These are phyloP conservation scores for Raddia distichophylla DNA, from an alignment of 176 grass and related monocot genomes.

Conservation along the genomic window DNA sequence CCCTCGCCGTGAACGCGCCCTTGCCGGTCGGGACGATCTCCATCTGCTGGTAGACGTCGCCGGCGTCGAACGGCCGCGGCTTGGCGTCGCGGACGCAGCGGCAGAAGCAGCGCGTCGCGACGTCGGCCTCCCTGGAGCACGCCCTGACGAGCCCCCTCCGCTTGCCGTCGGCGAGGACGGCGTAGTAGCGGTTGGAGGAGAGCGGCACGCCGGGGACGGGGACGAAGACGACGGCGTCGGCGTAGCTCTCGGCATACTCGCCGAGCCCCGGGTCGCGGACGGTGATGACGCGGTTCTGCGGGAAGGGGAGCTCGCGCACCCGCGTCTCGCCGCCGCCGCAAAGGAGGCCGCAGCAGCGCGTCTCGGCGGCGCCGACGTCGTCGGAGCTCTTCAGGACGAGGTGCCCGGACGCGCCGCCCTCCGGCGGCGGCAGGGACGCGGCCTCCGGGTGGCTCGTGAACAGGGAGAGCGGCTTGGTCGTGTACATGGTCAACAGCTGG, in stretches of 20 bases:
- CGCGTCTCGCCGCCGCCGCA: background rate
- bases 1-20: slow-evolving; percentile 55
- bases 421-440: slow-evolving; percentile 21
- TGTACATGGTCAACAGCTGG: slow-evolving; percentile 38
- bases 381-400: slow-evolving; percentile 40
- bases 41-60: slow-evolving; percentile 69
- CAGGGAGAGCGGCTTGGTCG: slow-evolving; percentile 36
- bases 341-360: slow-evolving; percentile 38
- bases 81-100: slow-evolving; percentile 37
- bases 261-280: slow-evolving; percentile 15
- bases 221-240: slow-evolving; percentile 41
- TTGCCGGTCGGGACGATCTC: slow-evolving; percentile 48
- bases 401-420: slow-evolving; percentile 45
- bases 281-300: slow-evolving; percentile 45
- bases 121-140: slow-evolving; percentile 61
- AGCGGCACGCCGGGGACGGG: slow-evolving; percentile 40
- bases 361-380: background rate
- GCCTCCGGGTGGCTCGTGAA: slow-evolving; percentile 33
- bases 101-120: slow-evolving; percentile 46
- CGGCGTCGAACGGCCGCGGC: slow-evolving; percentile 54
- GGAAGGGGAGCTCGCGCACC: slow-evolving; percentile 45
- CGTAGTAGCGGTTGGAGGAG: slow-evolving; percentile 61
- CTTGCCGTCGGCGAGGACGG: slow-evolving; percentile 43
- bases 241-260: background rate
- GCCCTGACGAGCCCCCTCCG: slow-evolving; percentile 44